Evolutionary conservation across 73 alveolate genomes (phyloP), one percentile per base, ranked within the genome.

Genomic region (Paraurostyla sp.): DNA sequence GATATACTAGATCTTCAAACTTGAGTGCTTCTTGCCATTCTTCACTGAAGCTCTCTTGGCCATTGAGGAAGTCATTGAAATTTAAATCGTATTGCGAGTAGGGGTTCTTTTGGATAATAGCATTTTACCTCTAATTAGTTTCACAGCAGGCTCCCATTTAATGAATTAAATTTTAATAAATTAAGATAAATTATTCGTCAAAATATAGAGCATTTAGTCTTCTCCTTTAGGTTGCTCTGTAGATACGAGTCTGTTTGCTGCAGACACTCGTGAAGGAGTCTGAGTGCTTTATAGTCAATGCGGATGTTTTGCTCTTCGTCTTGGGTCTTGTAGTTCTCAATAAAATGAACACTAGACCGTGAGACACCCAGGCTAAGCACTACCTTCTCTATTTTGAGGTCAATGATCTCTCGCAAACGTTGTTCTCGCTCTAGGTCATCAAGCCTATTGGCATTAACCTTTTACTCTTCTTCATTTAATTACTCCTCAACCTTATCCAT

Each of bases 261-360:
- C 35, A 71, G 51, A 35, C 83, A 48, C 50, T 85, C 93, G 30
- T 85, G 93, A 49, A 85, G 38, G 16, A 85, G 78, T 41, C 93
- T 71, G 36, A 85, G 38, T 0, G 91, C 68, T 25, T 85, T 87
- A 30, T 73, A 85, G 51, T 85, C 93, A 13, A 85, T 78, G n/a
- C 73, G 33, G 20, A 80, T 29, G 33, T 13, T 30, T 22, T 75
- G 46, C 56, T 81, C 91, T 51, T 84, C 85, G 0, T 87, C 88
- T 32, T 85, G 89, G 76, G 43, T 59, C 78, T 93, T 96, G 82
- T 93, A 93, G 68, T 93, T 93, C 85, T 93, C 98, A 46, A 93
- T 87, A 71, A 93, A 93, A 88, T 93, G 98, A 48, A 93, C 91
- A 80, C 93, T 91, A 30, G 95, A 81, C 87, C 98, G 85, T 54